phyloP scores from a whole-genome alignment of 2,329 filamentous ascomycete genomes.

The Fusarium mexicanum region DNA sequence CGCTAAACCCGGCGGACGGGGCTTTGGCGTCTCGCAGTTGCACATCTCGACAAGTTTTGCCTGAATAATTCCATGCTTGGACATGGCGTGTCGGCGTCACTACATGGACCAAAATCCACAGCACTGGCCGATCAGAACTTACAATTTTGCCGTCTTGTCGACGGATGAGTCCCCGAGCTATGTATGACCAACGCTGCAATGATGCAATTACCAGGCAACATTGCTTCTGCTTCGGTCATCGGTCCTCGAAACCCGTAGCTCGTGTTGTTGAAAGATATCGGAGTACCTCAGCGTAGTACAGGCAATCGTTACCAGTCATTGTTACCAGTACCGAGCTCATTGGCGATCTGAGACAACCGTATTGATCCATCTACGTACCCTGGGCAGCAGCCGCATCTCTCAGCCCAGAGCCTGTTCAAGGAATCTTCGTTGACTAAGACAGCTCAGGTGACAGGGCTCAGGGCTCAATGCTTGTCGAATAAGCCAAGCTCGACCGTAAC shows the following conservation, averaged over 20 bases:
- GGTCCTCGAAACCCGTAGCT: slow-evolving; percentile 28
- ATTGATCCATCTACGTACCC: slow-evolving; percentile 21
- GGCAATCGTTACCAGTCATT: slow-evolving; percentile 22
- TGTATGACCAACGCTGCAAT: slow-evolving; percentile 36
- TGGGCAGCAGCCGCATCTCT: slow-evolving; percentile 10
- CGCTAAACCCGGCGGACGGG: slow-evolving; percentile 9
- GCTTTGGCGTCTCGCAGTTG: slow-evolving; percentile 17
- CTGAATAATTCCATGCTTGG: slow-evolving; percentile 32
- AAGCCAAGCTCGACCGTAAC: slow-evolving; percentile 7
- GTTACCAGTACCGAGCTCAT: slow-evolving; percentile 26
- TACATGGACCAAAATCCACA: slow-evolving; percentile 26
- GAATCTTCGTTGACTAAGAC: slow-evolving; percentile 18
- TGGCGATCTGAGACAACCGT: slow-evolving; percentile 34
- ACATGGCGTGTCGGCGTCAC: slow-evolving; percentile 29
- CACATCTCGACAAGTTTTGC: slow-evolving; percentile 39
- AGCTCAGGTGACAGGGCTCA: slow-evolving; percentile 6
- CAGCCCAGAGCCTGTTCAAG: slow-evolving; percentile 18
- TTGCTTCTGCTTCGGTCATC: slow-evolving; percentile 17
- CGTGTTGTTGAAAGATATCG: slow-evolving; percentile 28
- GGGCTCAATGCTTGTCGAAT: slow-evolving; percentile 6
- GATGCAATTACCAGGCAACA: slow-evolving; percentile 30
- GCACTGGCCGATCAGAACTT: slow-evolving; percentile 3
- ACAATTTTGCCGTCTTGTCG: slow-evolving; percentile 9
- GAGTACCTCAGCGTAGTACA: slow-evolving; percentile 10
- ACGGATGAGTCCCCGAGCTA: slow-evolving; percentile 13